Evolutionary conservation across 352 stramenopile genomes (phyloP).

Genomic region (Plasmopara viticola): DNA sequence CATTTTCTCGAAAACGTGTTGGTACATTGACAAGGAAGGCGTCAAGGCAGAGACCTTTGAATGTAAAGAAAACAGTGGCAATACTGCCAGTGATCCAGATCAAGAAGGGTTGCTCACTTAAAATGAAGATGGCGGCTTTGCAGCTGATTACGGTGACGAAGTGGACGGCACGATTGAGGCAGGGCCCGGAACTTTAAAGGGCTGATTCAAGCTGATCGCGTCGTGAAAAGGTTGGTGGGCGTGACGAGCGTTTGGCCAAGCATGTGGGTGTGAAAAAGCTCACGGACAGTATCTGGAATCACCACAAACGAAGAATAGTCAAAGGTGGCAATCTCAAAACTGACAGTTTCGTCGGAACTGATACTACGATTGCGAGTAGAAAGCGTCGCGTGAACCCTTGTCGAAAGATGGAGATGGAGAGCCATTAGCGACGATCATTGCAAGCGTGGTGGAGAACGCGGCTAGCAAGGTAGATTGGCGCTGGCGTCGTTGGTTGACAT

Average conservation of each 20-base stretch:
- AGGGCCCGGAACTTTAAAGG: slow-evolving; percentile 19
- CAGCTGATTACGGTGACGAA: slow-evolving; percentile 31
- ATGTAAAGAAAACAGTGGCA: slow-evolving; percentile 12
- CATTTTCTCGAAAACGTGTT: slow-evolving; percentile 45
- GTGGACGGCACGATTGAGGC: slow-evolving; percentile 25
- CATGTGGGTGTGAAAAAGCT: slow-evolving; percentile 95
- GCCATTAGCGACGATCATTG: slow-evolving; percentile 76
- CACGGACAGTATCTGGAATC: slow-evolving; percentile 94
- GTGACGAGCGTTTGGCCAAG: slow-evolving; percentile 93
- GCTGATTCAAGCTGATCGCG: slow-evolving; percentile 82
- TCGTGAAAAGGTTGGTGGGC: slow-evolving; percentile 92
- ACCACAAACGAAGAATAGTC: slow-evolving; percentile 80
- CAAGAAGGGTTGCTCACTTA: slow-evolving; percentile 25
- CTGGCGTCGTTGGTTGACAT: background rate
- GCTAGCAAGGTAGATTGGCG: slow-evolving; percentile 51
- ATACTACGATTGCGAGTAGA: slow-evolving; percentile 18
- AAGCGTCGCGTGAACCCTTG: slow-evolving; percentile 24
- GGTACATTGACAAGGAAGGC: slow-evolving; percentile 10
- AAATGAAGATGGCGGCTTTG: slow-evolving; percentile 37
- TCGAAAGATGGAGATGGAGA: slow-evolving; percentile 14
- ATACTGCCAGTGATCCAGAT: slow-evolving; percentile 16
- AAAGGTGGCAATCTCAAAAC: too few relatives aligned
- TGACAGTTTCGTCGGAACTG: too few relatives aligned
- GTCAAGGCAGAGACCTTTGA: slow-evolving; percentile 10
- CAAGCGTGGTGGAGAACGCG: slow-evolving; percentile 88